phyloP scores from a whole-genome alignment of 2,329 filamentous ascomycete species.

The Colletotrichum musae region DNA sequence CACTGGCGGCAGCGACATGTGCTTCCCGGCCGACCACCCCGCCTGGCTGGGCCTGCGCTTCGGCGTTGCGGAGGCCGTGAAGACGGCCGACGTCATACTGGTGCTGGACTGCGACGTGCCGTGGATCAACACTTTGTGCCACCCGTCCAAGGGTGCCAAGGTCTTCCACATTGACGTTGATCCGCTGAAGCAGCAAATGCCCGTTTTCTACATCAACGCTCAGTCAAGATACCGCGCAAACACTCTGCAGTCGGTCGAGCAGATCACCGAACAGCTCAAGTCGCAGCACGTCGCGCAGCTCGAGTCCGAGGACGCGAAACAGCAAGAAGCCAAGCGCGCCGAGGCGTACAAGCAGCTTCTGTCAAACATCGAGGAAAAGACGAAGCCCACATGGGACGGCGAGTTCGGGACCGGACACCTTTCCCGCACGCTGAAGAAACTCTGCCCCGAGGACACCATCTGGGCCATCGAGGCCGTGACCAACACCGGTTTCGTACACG shows the following conservation, averaged over 20 bases:
- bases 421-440: slow-evolving; percentile 48
- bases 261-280: slow-evolving; percentile 76
- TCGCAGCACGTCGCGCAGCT: slow-evolving; percentile 60
- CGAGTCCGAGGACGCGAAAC: slow-evolving; percentile 49
- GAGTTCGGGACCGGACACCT: slow-evolving; percentile 58
- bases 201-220: slow-evolving; percentile 79
- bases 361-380: slow-evolving; percentile 69
- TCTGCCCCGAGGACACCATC: slow-evolving; percentile 69
- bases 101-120: slow-evolving; percentile 93
- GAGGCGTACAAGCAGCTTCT: slow-evolving; percentile 72
- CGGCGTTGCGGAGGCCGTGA: slow-evolving; percentile 80
- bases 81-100: slow-evolving; percentile 85
- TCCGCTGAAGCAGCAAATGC: slow-evolving; percentile 79
- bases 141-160: slow-evolving; percentile 65
- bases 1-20: slow-evolving; percentile 85
- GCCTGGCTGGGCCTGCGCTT: slow-evolving; percentile 80
- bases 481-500: slow-evolving; percentile 74
- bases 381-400: slow-evolving; percentile 72
- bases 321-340: slow-evolving; percentile 69
- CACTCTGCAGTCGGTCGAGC: slow-evolving; percentile 74
- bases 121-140: slow-evolving; percentile 87
- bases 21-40: slow-evolving; percentile 80
- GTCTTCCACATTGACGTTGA: slow-evolving; percentile 78
- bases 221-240: slow-evolving; percentile 78
- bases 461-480: slow-evolving; percentile 87